A percentile compares a stretch with the other conserved stretches of the same genome.
Evolutionary conservation across 805 yeast species (phyloP).

Genomic region (Suhomyces sp.): DNA sequence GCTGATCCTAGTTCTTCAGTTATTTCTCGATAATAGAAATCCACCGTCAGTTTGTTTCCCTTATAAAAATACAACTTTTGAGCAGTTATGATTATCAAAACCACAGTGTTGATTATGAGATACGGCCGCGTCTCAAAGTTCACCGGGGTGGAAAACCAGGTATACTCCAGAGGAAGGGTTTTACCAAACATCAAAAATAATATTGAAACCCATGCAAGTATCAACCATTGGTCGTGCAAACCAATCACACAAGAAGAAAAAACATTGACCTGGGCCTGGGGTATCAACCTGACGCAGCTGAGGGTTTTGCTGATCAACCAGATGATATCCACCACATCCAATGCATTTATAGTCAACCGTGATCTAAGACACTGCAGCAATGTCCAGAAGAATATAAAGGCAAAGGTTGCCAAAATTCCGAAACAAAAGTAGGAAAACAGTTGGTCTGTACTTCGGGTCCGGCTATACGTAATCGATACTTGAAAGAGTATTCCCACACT

Average conservation of each 20-base stretch:
- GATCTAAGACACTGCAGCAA: not conserved
- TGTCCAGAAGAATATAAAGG: constrained; percentile 11
- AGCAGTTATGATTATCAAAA: not conserved
- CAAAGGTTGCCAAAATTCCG: constrained; percentile 1
- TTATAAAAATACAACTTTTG: not conserved
- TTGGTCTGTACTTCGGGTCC: constrained; percentile 37
- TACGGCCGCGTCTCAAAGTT: constrained; percentile 19
- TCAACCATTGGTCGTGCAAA: constrained; percentile 7
- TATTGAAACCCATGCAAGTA: not conserved
- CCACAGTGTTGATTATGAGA: constrained; percentile 1
- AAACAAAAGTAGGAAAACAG: constrained; percentile 25
- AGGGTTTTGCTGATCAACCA: constrained; percentile 36
- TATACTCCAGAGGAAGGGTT: constrained; percentile 1
- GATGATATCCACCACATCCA: constrained; percentile 43
- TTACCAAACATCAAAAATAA: not conserved
- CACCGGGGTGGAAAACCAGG: constrained; percentile 22
- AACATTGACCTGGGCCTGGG: constrained; percentile 45
- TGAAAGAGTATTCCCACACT: no score
- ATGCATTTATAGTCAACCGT: constrained; percentile 18
- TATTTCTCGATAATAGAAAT: not conserved
- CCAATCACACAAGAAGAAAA: constrained; percentile 29
- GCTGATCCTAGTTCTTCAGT: no score
- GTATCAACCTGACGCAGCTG: constrained; percentile 28
- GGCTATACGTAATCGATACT: constrained; percentile 19
- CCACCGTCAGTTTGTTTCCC: not conserved